A percentile compares a stretch with the other conserved stretches of the same genome.
Evolutionary conservation across 495 filamentous ascomycete species (phyloP).

Genomic region (Evernia prunastri): DNA sequence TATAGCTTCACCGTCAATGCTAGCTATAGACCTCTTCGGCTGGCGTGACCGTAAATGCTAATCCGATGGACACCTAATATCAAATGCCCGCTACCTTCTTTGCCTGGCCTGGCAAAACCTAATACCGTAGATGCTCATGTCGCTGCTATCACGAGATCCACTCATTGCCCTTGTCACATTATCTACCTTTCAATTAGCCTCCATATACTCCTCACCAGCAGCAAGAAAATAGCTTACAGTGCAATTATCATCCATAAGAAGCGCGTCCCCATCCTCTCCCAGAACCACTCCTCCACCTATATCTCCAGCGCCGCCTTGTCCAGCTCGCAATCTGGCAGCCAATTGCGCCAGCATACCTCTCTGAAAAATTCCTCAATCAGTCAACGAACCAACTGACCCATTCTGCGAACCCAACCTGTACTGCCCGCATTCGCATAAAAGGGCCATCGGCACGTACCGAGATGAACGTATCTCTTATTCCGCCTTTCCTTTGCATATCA

Average conservation of each 20-base stretch:
- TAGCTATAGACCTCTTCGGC: neutral
- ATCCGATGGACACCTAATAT: neutral
- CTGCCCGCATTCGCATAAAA: constrained; percentile 17
- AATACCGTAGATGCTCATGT: neutral
- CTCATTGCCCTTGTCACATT: constrained; percentile 12
- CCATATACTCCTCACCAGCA: neutral
- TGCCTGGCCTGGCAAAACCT: neutral
- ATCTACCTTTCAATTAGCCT: constrained; percentile 14
- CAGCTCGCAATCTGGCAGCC: constrained; percentile 41
- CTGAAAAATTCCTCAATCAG: constrained; percentile 35
- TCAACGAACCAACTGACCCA: constrained; percentile 14
- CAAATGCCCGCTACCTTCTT: neutral
- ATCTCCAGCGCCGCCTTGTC: constrained; percentile 26
- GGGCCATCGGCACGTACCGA: constrained; percentile 46
- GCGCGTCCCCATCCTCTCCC: constrained; percentile 28
- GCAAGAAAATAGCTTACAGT: constrained; percentile 27
- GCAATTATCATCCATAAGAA: constrained; percentile 44
- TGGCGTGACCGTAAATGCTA: neutral
- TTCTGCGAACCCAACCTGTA: constrained; percentile 18
- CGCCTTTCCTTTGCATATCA: constrained; percentile 54
- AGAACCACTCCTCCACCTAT: constrained; percentile 16
- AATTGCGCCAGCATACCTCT: constrained; percentile 55
- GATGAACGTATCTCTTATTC: constrained; percentile 55
- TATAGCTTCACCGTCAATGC: neutral
- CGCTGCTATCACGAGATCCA: neutral